Evolutionary conservation across 2,329 filamentous ascomycete genomes (phyloP).

Genomic region (Aspergillus phoenicis): DNA sequence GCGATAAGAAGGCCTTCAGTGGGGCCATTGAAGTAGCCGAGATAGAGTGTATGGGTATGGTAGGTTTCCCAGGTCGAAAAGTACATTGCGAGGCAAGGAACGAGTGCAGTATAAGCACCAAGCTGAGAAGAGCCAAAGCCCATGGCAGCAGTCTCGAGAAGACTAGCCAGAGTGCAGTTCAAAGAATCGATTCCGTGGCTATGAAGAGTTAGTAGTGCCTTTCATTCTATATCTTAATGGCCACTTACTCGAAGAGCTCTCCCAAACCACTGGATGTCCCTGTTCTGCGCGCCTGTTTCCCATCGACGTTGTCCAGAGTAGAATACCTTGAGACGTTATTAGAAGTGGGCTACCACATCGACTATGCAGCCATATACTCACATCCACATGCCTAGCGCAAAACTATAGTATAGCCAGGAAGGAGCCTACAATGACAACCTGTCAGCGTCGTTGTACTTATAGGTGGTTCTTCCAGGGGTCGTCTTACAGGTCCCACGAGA

Average conservation of each 20-base stretch:
- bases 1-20: conserved; percentile 94
- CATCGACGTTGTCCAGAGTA: conserved; percentile 98
- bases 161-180: conserved; percentile 90
- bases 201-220: conserved; percentile 26
- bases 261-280: conserved; percentile 93
- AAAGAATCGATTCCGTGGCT: conserved; percentile 95
- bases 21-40: conserved; percentile 95
- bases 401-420: conserved; percentile 92
- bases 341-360: conserved; percentile 13
- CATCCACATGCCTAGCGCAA: conserved; percentile 95
- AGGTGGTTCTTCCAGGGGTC: conserved; percentile 11
- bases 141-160: conserved; percentile 92
- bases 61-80: conserved; percentile 99
- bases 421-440: conserved; percentile 62
- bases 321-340: conserved; percentile 62
- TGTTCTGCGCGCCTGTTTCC: conserved; percentile 93
- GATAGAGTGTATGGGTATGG: conserved; percentile 94
- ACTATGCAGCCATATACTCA: conserved; percentile 42
- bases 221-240: conserved; percentile 12
- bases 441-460: conserved; percentile 16
- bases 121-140: conserved; percentile 80
- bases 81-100: conserved; percentile 96
- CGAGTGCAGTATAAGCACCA: conserved; percentile 87
- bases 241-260: conserved; percentile 82
- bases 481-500: conserved; percentile 78